These are phyloP conservation scores for Glaciozyma antarctica DNA, from an alignment of 768 basidiomycete species.

Conservation along the genomic window DNA sequence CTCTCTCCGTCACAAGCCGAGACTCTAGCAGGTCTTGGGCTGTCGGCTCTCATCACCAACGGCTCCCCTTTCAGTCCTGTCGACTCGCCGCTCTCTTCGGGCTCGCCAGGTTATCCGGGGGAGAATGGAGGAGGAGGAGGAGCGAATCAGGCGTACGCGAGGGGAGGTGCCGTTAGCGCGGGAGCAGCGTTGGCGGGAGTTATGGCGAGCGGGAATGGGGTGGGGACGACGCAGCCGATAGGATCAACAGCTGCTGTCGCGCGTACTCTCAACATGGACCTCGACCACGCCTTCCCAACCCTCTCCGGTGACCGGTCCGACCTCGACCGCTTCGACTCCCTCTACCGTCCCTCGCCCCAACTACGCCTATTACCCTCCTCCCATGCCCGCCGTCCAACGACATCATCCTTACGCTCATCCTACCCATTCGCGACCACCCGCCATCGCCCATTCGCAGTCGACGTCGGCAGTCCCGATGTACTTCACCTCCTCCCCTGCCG, in stretches of 20 bases:
- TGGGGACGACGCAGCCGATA: background rate
- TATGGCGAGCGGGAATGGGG: background rate
- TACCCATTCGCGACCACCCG: background rate
- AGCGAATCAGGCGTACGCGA: background rate
- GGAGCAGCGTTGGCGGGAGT: conserved; percentile 9
- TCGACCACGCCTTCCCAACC: conserved; percentile 7
- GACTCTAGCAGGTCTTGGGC: conserved; percentile 11
- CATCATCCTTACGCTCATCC: conserved; percentile 32
- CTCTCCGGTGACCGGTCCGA: background rate
- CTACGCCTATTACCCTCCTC: conserved; percentile 1
- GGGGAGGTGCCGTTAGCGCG: background rate
- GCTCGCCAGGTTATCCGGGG: conserved; percentile 13
- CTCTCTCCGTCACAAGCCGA: conserved; percentile 1
- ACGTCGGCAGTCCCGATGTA: conserved; percentile 14
- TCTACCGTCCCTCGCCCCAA: background rate
- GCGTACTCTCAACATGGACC: conserved; percentile 2
- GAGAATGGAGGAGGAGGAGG: background rate
- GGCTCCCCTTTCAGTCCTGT: background rate
- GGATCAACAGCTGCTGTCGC: background rate
- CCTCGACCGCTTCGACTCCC: background rate
- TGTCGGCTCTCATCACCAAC: conserved; percentile 6
- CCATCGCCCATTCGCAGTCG: background rate
- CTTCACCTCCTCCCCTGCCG: conserved; percentile 11
- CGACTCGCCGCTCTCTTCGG: background rate
- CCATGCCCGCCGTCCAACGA: conserved; percentile 14